Conservation (phyloP, 805 yeast genomes). For the Myxozyma melibiosi region DNA sequence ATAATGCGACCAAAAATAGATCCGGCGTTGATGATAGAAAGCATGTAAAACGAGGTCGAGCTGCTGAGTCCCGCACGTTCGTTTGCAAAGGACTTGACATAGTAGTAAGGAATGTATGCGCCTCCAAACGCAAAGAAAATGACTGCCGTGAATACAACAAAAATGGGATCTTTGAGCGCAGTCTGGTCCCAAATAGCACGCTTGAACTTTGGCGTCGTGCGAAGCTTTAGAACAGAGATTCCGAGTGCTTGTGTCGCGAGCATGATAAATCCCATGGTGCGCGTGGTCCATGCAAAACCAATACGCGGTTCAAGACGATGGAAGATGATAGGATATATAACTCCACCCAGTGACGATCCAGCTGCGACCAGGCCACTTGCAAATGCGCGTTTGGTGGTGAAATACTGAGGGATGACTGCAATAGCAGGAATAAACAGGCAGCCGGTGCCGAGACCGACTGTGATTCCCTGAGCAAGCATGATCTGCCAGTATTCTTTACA, state of each 20-base stretch:
- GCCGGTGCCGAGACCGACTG: slow-evolving; percentile 51
- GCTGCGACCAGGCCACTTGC: slow-evolving; percentile 51
- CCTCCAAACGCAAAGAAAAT: slow-evolving; percentile 39
- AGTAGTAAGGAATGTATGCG: slow-evolving; percentile 41
- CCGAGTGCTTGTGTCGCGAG: slow-evolving; percentile 38
- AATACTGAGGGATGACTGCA: slow-evolving; percentile 52
- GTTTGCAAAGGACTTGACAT: slow-evolving; percentile 39
- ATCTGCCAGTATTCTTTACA: slow-evolving; percentile 54
- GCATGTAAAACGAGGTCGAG: slow-evolving; percentile 38
- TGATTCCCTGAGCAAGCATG: slow-evolving; percentile 56
- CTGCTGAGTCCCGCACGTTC: slow-evolving; percentile 25
- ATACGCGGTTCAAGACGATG: slow-evolving; percentile 46
- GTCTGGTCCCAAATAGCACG: slow-evolving; percentile 26
- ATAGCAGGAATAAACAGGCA: slow-evolving; percentile 50
- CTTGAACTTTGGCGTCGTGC: slow-evolving; percentile 31
- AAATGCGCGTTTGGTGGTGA: slow-evolving; percentile 46
- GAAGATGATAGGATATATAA: slow-evolving; percentile 53
- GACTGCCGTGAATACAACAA: slow-evolving; percentile 36
- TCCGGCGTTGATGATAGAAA: slow-evolving; percentile 43
- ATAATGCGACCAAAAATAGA: slow-evolving; percentile 54
- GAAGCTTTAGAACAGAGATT: slow-evolving; percentile 34
- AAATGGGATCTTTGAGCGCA: slow-evolving; percentile 38
- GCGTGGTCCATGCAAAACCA: slow-evolving; percentile 58
- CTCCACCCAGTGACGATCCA: slow-evolving; percentile 57
- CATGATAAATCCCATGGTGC: slow-evolving; percentile 52